Base-by-base conservation (phyloP, 306 rosid genomes). In the Dalbergia oliveri region DNA sequence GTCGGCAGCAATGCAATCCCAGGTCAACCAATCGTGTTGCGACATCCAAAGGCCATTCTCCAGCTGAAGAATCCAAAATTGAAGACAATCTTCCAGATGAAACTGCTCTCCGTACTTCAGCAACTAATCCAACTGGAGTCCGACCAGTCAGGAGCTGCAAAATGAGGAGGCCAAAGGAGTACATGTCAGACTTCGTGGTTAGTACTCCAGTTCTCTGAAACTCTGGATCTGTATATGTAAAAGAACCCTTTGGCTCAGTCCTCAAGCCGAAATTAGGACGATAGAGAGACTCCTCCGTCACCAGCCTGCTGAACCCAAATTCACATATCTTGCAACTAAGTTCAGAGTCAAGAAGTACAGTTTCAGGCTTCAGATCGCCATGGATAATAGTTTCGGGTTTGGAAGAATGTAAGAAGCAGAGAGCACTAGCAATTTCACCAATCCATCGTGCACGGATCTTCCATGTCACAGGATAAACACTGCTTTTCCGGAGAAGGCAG, bases 321-420 rank as follows among this genome's bases (percentile, higher is more conserved):
- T 88, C 97, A 63, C 97, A 85, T 18, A 93, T 91, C 89, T 93
- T 93, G 93, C 93, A 91, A 71, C 88, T 80, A 56, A 93, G 87
- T 60, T 49, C 82, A 31, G 90, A 81, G 79, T 91, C 90, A 39
- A 93, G 84, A 16, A 84, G 84, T 53, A 93, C 73, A 37, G 67
- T 91, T 66, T 83, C 91, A 35, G 84, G 97, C 50, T 84, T 93
- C 80, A 91, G 86, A 77, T 88, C 85, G 59, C 97, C 94, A 57
- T 91, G 97, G 81, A 89, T 86, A 71, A 88, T 86, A 79, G 84
- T 87, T 66, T 93, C 94, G 19, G 96, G 97, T 67, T 86, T 91
- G 21, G 89, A 89, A 41, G 93, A 89, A 88, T 93, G 97, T 86
- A 93, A 87, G 87, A 93, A 89, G 89, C 90, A 88, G 62, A 93